phyloP scores from a whole-genome alignment of 2,329 filamentous ascomycete species.

The Aspergillus spinulosporus region DNA sequence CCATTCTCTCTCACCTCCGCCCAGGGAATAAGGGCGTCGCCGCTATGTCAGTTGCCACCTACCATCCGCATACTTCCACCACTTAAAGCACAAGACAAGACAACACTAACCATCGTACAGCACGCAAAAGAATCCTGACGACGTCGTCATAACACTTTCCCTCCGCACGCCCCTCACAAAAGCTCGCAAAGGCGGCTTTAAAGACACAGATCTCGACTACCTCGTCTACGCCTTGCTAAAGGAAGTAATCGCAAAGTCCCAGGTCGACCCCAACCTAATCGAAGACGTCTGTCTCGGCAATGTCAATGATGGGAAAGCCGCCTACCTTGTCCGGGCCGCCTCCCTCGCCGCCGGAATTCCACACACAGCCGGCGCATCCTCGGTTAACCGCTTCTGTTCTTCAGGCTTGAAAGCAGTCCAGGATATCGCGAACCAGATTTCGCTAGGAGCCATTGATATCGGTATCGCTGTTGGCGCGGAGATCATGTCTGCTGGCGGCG shows the following conservation, averaged over 20 bases:
- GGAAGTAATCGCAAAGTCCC: constrained; percentile 69
- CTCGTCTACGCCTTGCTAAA: constrained; percentile 81
- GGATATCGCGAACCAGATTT: constrained; percentile 88
- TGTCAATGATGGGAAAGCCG: constrained; percentile 80
- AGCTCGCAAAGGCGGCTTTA: constrained; percentile 87
- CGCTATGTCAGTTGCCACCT: constrained; percentile 65
- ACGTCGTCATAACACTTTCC: constrained; percentile 93
- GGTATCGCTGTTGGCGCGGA: constrained; percentile 88
- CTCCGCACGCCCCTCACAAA: constrained; percentile 87
- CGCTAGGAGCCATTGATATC: constrained; percentile 75
- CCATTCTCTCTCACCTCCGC: constrained; percentile 78
- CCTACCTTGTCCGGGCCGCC: constrained; percentile 88
- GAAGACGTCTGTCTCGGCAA: constrained; percentile 94
- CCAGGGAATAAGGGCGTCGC: constrained; percentile 68
- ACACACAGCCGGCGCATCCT: constrained; percentile 78
- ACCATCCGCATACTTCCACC: neutral
- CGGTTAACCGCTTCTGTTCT: constrained; percentile 94
- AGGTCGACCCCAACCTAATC: constrained; percentile 74
- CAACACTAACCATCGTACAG: constrained; percentile 49
- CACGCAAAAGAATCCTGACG: constrained; percentile 88
- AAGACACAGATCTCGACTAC: constrained; percentile 88
- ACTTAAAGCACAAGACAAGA: constrained; percentile 17
- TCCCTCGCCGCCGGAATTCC: constrained; percentile 90
- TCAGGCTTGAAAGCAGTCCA: constrained; percentile 94
- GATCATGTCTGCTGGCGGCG: constrained; percentile 75